Evolutionary conservation across 1,284 basidiomycete species (phyloP), one percentile per base, ranked within the genome.

Genomic region (Ustilago shanxiensis): DNA sequence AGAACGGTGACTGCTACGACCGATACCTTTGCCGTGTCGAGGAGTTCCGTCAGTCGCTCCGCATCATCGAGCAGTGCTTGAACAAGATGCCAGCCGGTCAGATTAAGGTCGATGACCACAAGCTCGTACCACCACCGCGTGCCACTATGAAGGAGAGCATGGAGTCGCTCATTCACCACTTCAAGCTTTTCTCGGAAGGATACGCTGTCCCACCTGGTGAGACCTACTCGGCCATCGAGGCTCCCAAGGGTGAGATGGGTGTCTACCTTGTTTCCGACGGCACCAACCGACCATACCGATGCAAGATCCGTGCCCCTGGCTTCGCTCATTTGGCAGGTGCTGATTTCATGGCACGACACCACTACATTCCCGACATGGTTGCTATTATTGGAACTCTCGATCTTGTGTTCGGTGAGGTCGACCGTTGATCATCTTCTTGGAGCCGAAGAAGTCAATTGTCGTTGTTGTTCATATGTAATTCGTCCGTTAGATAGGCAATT

Each of bases 61-160:
- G 91, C 54, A 99, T 99, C 87, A 92, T 99, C 85, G 89, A 90
- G 84, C 93, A 94, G 88, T 85, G 84, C 71, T 87, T 98, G 79
- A 98, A 98, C 90, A 98, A 98, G 89, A 99, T 99, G 89, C 94
- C 96, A 3, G 89, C 92, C 5, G 96, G 96, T 53, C 94, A 91
- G 52, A 88, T 95, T 89, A 98, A 96, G 88, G 91, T 98, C 33
- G 96, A 99, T 85, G 96, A 98, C 88, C 93, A 98, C 89, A 99
- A 98, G 88, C 91, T 98, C 72, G 92, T 93, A 1, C 95, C 96
- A n/a, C 97, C 96, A 45, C 95, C 97, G 20, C 91, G 96, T 73
- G 95, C 96, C 1, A 92, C 91, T 57, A 99, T 99, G 97, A 99
- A 99, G 89, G 96, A 99, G 89, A 94, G 91, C 87, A 98, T 98